Evolutionary conservation across 1,284 basidiomycete species (phyloP).

Genomic region (Grifola frondosa): DNA sequence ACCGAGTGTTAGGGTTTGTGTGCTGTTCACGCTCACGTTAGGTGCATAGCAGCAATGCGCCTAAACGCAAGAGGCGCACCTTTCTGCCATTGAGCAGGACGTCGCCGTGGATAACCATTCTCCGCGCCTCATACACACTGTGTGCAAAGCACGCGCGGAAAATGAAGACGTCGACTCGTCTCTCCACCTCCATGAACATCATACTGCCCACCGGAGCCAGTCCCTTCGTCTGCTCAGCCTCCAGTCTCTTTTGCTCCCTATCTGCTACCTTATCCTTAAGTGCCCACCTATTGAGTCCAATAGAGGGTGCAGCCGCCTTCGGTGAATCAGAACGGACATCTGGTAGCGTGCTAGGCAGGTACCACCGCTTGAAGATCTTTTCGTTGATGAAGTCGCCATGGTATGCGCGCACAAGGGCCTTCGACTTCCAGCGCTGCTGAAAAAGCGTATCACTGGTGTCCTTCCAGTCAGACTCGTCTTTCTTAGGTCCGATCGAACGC

Average conservation of each 20-base stretch:
- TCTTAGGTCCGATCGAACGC: constrained; percentile 48
- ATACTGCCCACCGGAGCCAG: constrained; percentile 84
- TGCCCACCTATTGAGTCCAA: constrained; percentile 43
- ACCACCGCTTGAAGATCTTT: constrained; percentile 94
- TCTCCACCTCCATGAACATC: constrained; percentile 93
- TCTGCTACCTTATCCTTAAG: constrained; percentile 45
- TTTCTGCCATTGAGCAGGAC: constrained; percentile 89
- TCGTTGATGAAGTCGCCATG: constrained; percentile 96
- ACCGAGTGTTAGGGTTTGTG: constrained; percentile 82
- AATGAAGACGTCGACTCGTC: constrained; percentile 88
- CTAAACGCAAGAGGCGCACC: constrained; percentile 46
- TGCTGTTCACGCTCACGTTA: constrained; percentile 48
- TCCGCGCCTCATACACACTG: constrained; percentile 87
- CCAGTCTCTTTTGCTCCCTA: constrained; percentile 45
- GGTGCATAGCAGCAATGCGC: neutral
- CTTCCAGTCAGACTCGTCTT: constrained; percentile 60
- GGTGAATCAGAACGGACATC: constrained; percentile 69
- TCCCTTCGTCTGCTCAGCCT: constrained; percentile 59
- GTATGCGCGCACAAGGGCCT: constrained; percentile 90
- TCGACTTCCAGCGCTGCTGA: constrained; percentile 91
- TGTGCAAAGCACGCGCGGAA: constrained; percentile 91
- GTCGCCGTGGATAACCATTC: constrained; percentile 84
- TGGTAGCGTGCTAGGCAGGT: constrained; percentile 84
- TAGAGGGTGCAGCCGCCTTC: constrained; percentile 33
- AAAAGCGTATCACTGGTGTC: constrained; percentile 70